Evolutionary conservation across 495 filamentous ascomycete genomes (phyloP).

Genomic region (Geopyxis carbonaria): DNA sequence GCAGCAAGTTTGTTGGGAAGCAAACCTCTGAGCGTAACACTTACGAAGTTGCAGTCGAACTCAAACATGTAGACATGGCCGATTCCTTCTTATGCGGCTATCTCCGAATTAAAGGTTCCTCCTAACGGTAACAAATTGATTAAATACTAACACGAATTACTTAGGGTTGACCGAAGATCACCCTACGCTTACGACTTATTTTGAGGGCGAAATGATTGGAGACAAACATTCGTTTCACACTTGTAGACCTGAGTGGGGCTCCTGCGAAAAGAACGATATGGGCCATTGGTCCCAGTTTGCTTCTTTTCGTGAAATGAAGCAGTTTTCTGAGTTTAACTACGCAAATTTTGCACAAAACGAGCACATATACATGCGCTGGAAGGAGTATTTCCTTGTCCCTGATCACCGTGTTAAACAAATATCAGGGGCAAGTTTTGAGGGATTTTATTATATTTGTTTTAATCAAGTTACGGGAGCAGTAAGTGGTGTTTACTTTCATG

Average conservation of each 20-base stretch:
- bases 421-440: constrained; percentile 88
- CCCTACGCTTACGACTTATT: constrained; percentile 91
- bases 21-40: constrained; percentile 80
- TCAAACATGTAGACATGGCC: constrained; percentile 87
- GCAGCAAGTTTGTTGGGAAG: constrained; percentile 74
- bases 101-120: constrained; percentile 77
- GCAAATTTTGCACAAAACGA: constrained; percentile 68
- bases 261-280: constrained; percentile 78
- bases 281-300: constrained; percentile 87
- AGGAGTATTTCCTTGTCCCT: constrained; percentile 94
- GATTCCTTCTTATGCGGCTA: constrained; percentile 95
- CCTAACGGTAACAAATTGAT: constrained; percentile 5
- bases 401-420: constrained; percentile 84
- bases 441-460: constrained; percentile 99
- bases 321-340: constrained; percentile 32
- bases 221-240: constrained; percentile 87
- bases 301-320: constrained; percentile 55
- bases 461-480: constrained; percentile 75
- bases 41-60: constrained; percentile 91
- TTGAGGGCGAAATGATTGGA: constrained; percentile 96
- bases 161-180: constrained; percentile 86
- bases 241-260: constrained; percentile 77
- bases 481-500: constrained; percentile 92
- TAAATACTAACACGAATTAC: constrained; percentile 10
- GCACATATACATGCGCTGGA: constrained; percentile 98